Evolutionary conservation across 257 asterid species (phyloP).

Genomic region (Penstemon davidsonii): DNA sequence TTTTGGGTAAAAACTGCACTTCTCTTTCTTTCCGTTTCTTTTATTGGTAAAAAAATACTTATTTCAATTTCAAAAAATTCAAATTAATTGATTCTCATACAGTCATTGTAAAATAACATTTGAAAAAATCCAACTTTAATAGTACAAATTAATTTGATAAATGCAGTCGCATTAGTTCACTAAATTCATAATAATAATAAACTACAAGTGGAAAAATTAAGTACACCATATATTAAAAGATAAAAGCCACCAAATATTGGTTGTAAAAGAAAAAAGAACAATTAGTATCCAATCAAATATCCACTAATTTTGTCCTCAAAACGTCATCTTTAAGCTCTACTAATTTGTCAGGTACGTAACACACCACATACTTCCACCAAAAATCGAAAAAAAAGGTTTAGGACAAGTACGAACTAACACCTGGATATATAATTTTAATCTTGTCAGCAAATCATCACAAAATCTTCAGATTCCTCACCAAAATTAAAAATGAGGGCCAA

Average conservation of each 20-base stretch:
- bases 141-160: too few relatives aligned
- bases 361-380: constrained; percentile 43
- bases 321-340: constrained; percentile 28
- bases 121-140: too few relatives aligned
- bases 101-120: too few relatives aligned
- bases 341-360: constrained; percentile 24
- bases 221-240: background rate
- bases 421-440: constrained; percentile 21
- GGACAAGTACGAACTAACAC: constrained; percentile 13
- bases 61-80: too few relatives aligned
- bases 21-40: too few relatives aligned
- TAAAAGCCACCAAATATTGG: constrained; percentile 26
- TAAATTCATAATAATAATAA: too few relatives aligned
- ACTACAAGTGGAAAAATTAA: constrained; percentile 21
- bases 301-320: constrained; percentile 53
- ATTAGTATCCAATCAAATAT: constrained; percentile 43
- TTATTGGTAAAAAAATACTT: too few relatives aligned
- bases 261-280: constrained; percentile 27
- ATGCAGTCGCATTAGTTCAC: too few relatives aligned
- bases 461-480: constrained; percentile 42
- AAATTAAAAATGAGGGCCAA: constrained; percentile 28
- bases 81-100: too few relatives aligned
- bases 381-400: constrained; percentile 11
- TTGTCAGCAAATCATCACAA: constrained; percentile 41
- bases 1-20: too few relatives aligned